Base-by-base conservation (phyloP, 768 basidiomycete genomes). In the Hirschioporus abietinus region DNA sequence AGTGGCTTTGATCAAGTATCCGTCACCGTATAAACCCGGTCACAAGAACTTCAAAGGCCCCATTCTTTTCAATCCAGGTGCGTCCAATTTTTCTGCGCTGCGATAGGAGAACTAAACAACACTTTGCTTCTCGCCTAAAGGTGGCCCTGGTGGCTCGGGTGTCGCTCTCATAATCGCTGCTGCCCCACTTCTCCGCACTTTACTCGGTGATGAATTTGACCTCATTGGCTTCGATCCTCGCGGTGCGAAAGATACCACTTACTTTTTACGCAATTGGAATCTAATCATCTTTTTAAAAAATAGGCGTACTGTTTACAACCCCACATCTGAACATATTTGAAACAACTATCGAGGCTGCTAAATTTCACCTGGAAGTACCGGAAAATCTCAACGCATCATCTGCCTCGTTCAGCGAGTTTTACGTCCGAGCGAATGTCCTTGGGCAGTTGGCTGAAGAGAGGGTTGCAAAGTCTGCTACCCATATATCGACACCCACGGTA, bases 141-240 rank as follows among this genome's bases (percentile, higher is more conserved):
- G 72, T 1, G 74, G 73, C 0, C 72, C 74, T 0, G 74, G 73
- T n/a, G 69, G 69, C 1, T 71, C 72, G 30, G 76, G 75, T 20
- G 72, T 76, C 27, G 65, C 68, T 1, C 36, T 68, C 0, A 66
- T 74, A 12, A 23, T 61, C 27, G 26, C 23, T 15, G 26, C 26
- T 26, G 71, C 36, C 1, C 18, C 64, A 0, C 9, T 57, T 1
- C 70, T 72, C 35, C 65, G 64, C 23, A 24, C 52, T 15, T 1
- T 74, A 24, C 15, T 74, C 27, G 73, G 71, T n/a, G 66, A 66
- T 18, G 65, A 70, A 18, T 76, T 64, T 42, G 76, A 76, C 42
- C 65, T 74, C 9, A 69, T 75, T 1, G 68, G 72, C 12, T 76
- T 74, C 63, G 76, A 77, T 64, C 74, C 76, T n/a, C 71, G 75